These are phyloP conservation scores for Nigrospora sphaerica DNA, from an alignment of 2,329 filamentous ascomycete species.

Conservation along the genomic window DNA sequence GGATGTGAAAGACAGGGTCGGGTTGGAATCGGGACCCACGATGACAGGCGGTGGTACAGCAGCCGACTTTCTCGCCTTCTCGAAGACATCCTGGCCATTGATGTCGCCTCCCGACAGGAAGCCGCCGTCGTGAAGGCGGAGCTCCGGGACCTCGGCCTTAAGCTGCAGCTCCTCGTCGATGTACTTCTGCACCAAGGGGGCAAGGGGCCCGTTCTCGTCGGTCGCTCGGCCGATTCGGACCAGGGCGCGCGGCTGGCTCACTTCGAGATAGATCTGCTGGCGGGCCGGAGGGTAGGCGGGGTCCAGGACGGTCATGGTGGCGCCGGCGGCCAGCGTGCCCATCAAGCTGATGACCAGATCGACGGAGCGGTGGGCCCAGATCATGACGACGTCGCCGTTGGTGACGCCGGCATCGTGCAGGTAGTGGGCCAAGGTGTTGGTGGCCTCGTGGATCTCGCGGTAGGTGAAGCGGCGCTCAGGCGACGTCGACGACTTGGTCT, in stretches of 20 bases:
- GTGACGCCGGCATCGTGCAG: conserved; percentile 66
- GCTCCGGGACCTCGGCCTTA: conserved; percentile 65
- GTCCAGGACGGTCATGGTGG: conserved; percentile 63
- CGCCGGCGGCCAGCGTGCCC: conserved; percentile 61
- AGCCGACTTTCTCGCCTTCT: conserved; percentile 61
- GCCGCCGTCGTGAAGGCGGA: conserved; percentile 67
- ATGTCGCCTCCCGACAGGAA: conserved; percentile 60
- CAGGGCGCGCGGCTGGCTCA: conserved; percentile 65
- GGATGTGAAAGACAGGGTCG: conserved; percentile 67
- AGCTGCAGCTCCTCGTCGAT: conserved; percentile 67
- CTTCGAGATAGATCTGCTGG: conserved; percentile 77
- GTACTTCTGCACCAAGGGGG: conserved; percentile 48
- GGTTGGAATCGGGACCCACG: conserved; percentile 79
- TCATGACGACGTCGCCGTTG: conserved; percentile 86
- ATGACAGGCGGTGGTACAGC: conserved; percentile 58
- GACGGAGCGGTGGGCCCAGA: conserved; percentile 78
- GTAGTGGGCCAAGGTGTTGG: conserved; percentile 74
- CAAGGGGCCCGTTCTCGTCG: conserved; percentile 55
- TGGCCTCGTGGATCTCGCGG: conserved; percentile 76
- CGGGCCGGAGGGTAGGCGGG: conserved; percentile 75
- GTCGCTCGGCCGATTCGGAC: conserved; percentile 69
- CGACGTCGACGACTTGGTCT: conserved; percentile 36
- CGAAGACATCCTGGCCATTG: conserved; percentile 62
- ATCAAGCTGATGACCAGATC: conserved; percentile 63
- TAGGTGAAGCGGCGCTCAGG: conserved; percentile 71